Evolutionary conservation across 257 asterid genomes (phyloP).

Genomic region (Paulownia fortunei): DNA sequence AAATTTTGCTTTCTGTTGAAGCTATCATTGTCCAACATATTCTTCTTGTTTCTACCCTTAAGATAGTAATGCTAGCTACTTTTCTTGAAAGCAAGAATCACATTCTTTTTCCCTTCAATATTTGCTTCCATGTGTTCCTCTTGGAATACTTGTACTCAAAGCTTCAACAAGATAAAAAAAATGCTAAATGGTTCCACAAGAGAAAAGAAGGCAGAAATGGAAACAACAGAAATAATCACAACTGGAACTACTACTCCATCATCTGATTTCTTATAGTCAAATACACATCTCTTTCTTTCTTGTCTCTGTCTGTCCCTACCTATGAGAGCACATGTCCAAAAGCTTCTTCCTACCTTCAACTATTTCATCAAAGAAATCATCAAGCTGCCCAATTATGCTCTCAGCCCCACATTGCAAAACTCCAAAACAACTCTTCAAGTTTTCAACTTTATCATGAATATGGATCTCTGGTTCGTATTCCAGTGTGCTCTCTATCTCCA

Average conservation of each 20-base stretch:
- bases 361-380: constrained; percentile 89
- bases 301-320: constrained; percentile 37
- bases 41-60: constrained; percentile 55
- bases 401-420: constrained; percentile 73
- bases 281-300: constrained; percentile 21
- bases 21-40: constrained; percentile 54
- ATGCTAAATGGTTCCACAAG: background rate
- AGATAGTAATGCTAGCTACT: constrained; percentile 32
- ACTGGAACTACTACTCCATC: constrained; percentile 30
- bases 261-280: constrained; percentile 40
- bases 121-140: constrained; percentile 7
- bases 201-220: constrained; percentile 10
- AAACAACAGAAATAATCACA: constrained; percentile 1
- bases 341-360: constrained; percentile 86
- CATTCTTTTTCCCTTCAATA: constrained; percentile 52
- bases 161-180: constrained; percentile 29
- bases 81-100: constrained; percentile 55
- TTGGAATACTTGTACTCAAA: constrained; percentile 34
- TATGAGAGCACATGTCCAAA: constrained; percentile 74
- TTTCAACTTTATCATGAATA: constrained; percentile 51
- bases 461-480: constrained; percentile 43
- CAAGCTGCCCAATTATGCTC: constrained; percentile 71
- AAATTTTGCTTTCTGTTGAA: constrained; percentile 39
- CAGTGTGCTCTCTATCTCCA: constrained; percentile 51
- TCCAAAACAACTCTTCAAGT: constrained; percentile 64